A percentile compares a stretch with the other conserved stretches of the same genome.
phyloP scores from a whole-genome alignment of 345 rosid species.

The Eucalyptus grandis region DNA sequence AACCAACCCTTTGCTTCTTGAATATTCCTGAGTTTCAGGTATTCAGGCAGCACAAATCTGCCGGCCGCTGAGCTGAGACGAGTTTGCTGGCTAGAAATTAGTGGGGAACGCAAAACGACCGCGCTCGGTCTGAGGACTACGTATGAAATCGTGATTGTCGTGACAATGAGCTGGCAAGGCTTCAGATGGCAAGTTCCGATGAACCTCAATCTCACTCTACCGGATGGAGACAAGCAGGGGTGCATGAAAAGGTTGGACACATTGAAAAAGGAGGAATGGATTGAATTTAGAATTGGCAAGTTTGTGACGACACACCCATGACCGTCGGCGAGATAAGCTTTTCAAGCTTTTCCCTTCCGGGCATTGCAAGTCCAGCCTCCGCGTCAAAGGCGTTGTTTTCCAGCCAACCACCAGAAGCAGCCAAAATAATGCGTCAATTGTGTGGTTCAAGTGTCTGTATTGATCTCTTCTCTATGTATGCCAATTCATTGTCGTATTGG shows the following conservation, averaged over 20 bases:
- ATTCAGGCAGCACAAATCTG: not conserved
- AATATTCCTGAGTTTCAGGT: not conserved
- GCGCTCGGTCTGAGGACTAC: not conserved
- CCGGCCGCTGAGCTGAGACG: not conserved
- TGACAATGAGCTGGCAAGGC: not conserved
- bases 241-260: not conserved
- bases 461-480: too few relatives aligned
- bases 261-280: not conserved
- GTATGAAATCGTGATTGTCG: not conserved
- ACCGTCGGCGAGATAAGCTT: too few relatives aligned
- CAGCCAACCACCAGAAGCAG: too few relatives aligned
- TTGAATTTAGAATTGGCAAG: too few relatives aligned
- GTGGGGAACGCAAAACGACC: not conserved
- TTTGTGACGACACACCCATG: too few relatives aligned
- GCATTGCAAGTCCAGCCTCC: too few relatives aligned
- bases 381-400: too few relatives aligned
- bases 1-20: not conserved
- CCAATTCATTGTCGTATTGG: rapidly evolving
- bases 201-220: not conserved
- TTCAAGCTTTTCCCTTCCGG: too few relatives aligned
- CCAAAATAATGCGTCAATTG: too few relatives aligned
- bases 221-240: not conserved
- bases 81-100: not conserved
- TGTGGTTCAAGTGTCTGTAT: too few relatives aligned
- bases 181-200: not conserved